These are phyloP conservation scores for Penicillium lagena DNA, from an alignment of 495 filamentous ascomycete species.

Conservation along the genomic window DNA sequence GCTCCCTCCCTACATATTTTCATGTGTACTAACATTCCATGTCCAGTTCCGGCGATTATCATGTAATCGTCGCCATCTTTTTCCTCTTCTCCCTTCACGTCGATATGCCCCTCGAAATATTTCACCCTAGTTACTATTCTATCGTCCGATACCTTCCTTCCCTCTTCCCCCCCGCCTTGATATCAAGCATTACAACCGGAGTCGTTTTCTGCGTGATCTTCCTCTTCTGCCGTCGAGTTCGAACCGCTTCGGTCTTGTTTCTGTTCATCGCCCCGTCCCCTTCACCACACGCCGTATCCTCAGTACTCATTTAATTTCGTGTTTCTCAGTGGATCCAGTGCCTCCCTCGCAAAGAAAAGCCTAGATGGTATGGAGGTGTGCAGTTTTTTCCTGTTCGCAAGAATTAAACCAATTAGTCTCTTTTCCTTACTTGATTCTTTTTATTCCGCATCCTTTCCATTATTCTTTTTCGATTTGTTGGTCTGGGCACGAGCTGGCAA, in stretches of 20 bases:
- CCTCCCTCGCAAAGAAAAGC: too few relatives aligned
- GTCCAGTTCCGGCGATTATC: constrained; percentile 69
- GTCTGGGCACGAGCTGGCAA: too few relatives aligned
- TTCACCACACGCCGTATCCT: too few relatives aligned
- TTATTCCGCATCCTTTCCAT: too few relatives aligned
- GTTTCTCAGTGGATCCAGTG: too few relatives aligned
- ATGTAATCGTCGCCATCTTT: constrained; percentile 50
- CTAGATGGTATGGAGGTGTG: too few relatives aligned
- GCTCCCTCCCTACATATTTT: not conserved
- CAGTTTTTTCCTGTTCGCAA: too few relatives aligned
- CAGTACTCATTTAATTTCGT: too few relatives aligned
- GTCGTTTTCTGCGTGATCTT: constrained; percentile 33
- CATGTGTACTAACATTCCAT: constrained; percentile 7
- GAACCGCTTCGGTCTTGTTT: constrained; percentile 10
- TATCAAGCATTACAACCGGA: constrained; percentile 33
- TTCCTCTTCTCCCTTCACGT: constrained; percentile 18
- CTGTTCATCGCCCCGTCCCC: constrained; percentile 6
- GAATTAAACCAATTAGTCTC: too few relatives aligned
- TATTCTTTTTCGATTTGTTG: too few relatives aligned
- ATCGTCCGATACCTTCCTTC: constrained; percentile 19
- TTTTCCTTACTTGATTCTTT: too few relatives aligned
- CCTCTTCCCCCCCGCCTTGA: constrained; percentile 21
- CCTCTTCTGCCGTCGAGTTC: constrained; percentile 14
- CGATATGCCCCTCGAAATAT: constrained; percentile 20
- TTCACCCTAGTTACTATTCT: not conserved